Evolutionary conservation across 1,284 basidiomycete species (phyloP), one percentile per base, ranked within the genome.

Genomic region (Boletus sp.): DNA sequence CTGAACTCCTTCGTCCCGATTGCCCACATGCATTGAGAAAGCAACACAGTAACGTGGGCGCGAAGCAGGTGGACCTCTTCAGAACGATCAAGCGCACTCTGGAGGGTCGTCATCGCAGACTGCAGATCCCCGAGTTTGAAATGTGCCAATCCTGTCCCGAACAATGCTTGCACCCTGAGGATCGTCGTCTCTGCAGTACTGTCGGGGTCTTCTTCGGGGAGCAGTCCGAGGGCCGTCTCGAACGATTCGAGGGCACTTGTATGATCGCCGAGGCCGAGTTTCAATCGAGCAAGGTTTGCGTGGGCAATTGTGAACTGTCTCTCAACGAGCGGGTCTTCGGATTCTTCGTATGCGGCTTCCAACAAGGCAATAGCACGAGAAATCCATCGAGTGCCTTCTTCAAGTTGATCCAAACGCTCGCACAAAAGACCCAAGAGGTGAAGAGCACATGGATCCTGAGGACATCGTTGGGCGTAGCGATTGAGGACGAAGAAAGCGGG

Each of bases 341-440:
- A 80, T 44, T 85, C 81, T 65, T 99, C 96, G 66, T 97, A 99
- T 25, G 81, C 76, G 2, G 82, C 76, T 67, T 99, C 96, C 19
- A 99, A 72, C 12, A 94, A 73, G 1, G 69, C 53, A 5, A 91
- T 87, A 4, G 88, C 82, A 33, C 80, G 77, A n/a, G 75, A 69
- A 17, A 88, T 75, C 30, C 82, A 72, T 35, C 74, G 69, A 16
- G 74, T 69, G 1, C 84, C 89, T 25, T 82, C 73, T 13, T 83
- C 79, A 17, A 76, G 59, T 43, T 92, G 84, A 4, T 87, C 88
- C 3, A 98, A 71, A 41, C 84, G 76, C 65, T 99, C 96, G 59
- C 86, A 90, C 17, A 97, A 73, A 10, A 99, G 78, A 0, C 84
- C 89, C 44, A 90, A 83, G 5, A 99, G 80, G 68, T 99, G 93